These are phyloP conservation scores for Cercophora newfieldiana DNA, from an alignment of 495 filamentous ascomycete genomes.

Conservation along the genomic window DNA sequence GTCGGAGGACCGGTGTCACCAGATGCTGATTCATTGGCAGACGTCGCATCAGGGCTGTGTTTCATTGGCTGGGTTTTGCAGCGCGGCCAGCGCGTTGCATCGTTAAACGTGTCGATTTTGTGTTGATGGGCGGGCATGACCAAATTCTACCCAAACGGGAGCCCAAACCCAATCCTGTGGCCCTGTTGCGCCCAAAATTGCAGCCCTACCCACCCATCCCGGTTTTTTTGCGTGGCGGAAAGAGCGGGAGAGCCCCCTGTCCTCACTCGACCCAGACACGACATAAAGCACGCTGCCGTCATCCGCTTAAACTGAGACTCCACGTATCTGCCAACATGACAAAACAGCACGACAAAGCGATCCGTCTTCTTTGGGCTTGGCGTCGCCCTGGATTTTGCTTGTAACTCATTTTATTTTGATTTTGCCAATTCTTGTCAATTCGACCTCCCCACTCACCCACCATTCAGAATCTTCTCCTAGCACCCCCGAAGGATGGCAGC, in stretches of 20 bases:
- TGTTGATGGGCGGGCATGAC: neutral
- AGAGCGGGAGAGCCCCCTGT: neutral
- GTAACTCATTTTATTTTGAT: neutral
- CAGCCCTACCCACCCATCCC: neutral
- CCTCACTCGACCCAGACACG: neutral
- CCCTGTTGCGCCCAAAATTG: neutral
- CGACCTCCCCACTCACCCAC: neutral
- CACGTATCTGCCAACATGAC: constrained; percentile 4
- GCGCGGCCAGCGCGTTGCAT: neutral
- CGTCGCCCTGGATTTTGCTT: neutral
- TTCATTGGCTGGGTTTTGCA: neutral
- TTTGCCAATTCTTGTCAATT: neutral
- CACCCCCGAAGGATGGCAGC: neutral
- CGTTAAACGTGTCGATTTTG: neutral
- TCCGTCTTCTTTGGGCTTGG: neutral
- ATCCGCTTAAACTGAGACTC: neutral
- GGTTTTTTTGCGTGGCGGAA: no score
- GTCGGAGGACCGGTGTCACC: neutral
- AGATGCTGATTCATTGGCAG: neutral
- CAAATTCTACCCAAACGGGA: neutral
- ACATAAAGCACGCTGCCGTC: neutral
- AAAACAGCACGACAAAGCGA: neutral
- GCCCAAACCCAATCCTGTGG: neutral
- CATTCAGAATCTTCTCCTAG: neutral
- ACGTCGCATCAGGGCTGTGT: neutral